phyloP scores from a whole-genome alignment of 176 grass and related monocot species.

The Pharus latifolius region DNA sequence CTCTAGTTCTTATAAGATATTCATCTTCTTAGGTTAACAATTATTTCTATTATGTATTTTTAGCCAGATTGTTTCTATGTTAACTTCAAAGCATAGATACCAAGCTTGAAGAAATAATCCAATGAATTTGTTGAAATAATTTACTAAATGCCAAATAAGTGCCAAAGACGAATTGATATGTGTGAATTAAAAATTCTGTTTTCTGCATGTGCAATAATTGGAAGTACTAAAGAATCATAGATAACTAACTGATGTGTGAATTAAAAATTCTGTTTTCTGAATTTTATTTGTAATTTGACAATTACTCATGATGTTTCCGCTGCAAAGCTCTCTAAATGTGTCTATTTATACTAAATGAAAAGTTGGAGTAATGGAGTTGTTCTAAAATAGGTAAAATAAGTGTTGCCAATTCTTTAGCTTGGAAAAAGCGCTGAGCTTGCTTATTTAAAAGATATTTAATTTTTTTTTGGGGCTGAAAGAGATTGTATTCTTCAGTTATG shows the following conservation, averaged over 20 bases:
- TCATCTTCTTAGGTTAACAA: background rate
- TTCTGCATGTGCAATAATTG: background rate
- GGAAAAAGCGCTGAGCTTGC: background rate
- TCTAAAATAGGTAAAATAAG: background rate
- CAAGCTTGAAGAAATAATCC: too few species aligned
- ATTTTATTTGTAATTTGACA: background rate
- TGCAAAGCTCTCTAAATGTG: background rate
- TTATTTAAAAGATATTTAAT: too few species aligned
- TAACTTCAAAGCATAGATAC: background rate
- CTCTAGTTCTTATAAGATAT: background rate
- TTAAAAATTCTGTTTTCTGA: background rate
- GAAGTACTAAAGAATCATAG: background rate
- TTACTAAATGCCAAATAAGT: too few species aligned
- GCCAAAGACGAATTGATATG: background rate
- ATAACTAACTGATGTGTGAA: background rate
- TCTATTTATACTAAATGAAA: background rate
- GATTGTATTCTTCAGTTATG: background rate
- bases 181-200: too few species aligned
- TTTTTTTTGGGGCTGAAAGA: background rate
- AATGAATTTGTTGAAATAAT: too few species aligned
- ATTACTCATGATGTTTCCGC: background rate
- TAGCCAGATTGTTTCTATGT: background rate
- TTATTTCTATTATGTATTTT: background rate
- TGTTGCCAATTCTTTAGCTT: background rate
- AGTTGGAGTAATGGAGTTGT: background rate